These are phyloP conservation scores for Phytophthora megakarya DNA, from an alignment of 352 stramenopile species.

Conservation along the genomic window DNA sequence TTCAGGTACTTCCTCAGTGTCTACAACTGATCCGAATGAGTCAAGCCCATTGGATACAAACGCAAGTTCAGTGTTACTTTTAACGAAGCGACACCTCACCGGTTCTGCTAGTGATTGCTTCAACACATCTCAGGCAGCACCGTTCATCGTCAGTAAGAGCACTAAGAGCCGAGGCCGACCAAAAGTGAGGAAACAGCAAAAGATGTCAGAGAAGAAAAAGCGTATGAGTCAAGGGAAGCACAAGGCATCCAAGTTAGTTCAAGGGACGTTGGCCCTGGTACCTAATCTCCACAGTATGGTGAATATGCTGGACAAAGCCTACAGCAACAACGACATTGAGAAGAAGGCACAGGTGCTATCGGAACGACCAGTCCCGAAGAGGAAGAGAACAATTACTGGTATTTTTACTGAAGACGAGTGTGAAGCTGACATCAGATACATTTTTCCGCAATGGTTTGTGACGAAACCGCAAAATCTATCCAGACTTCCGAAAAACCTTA, in stretches of 20 bases:
- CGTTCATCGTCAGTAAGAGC: conserved; percentile 9
- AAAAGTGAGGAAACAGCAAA: conserved; percentile 14
- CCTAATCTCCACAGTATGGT: background rate
- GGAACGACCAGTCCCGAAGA: background rate
- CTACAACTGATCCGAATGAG: too few relatives aligned
- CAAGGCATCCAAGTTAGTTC: conserved; percentile 4
- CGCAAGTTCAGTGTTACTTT: too few relatives aligned
- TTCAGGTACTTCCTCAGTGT: too few relatives aligned
- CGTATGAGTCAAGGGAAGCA: background rate
- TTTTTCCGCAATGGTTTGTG: background rate
- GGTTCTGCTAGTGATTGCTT: background rate
- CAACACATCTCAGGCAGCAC: background rate
- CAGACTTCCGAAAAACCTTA: background rate
- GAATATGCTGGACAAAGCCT: background rate
- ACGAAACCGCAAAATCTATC: background rate
- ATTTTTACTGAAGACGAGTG: background rate
- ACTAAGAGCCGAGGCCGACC: conserved; percentile 6
- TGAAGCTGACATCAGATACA: background rate
- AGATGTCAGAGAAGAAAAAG: background rate
- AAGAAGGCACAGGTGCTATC: background rate
- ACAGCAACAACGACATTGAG: conserved; percentile 5
- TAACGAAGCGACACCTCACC: background rate
- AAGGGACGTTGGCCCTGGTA: conserved; percentile 2
- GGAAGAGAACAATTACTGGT: background rate
- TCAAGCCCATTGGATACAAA: too few relatives aligned